Evolutionary conservation across 2,329 filamentous ascomycete species (phyloP).

Genomic region (Claviceps sp.): DNA sequence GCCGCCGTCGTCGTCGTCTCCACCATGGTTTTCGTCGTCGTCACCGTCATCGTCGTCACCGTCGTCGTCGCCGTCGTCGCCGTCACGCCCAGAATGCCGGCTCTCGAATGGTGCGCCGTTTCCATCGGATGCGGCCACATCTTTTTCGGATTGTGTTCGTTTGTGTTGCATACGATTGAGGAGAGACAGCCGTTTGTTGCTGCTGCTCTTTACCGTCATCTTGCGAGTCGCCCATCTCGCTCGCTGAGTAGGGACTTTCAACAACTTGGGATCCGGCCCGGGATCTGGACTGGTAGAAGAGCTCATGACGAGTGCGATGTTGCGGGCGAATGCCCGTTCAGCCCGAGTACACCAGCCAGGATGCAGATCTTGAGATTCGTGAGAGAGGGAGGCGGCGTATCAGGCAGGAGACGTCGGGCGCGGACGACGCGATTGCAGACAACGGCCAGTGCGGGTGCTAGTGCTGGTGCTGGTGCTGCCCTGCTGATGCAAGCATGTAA

Average conservation of each 20-base stretch:
- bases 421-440: constrained; percentile 4
- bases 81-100: constrained; percentile 15
- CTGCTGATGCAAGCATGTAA: not conserved
- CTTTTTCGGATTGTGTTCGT: constrained; percentile 54
- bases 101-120: constrained; percentile 14
- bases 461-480: not conserved
- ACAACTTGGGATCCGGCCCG: constrained; percentile 11
- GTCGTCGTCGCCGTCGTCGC: constrained; percentile 11
- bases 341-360: constrained; percentile 24
- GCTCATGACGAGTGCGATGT: constrained; percentile 21
- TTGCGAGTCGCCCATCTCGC: constrained; percentile 96
- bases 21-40: constrained; percentile 21
- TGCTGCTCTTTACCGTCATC: constrained; percentile 59
- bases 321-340: constrained; percentile 26
- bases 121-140: constrained; percentile 31
- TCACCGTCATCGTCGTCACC: constrained; percentile 10
- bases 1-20: constrained; percentile 19
- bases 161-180: constrained; percentile 62
- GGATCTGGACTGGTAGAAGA: constrained; percentile 16
- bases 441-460: not conserved
- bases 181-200: constrained; percentile 69
- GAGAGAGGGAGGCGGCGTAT: not conserved
- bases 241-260: constrained; percentile 44
- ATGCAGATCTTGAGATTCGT: constrained; percentile 10
- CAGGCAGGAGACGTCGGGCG: constrained; percentile 1